Conservation (phyloP, 2,329 filamentous ascomycete genomes). For the Ceratocystis colombiana region DNA sequence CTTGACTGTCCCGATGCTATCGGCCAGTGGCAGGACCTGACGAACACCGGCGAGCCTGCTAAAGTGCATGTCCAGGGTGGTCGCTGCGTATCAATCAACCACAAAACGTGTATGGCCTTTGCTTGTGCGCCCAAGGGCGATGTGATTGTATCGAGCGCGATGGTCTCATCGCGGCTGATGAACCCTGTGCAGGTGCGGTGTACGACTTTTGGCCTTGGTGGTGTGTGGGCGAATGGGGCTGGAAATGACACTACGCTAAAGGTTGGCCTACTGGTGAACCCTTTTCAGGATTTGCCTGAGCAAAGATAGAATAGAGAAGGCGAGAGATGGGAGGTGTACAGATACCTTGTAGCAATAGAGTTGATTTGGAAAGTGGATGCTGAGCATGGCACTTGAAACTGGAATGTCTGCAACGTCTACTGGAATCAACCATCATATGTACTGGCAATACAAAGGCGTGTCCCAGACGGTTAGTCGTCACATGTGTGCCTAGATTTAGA, state of each 20-base stretch:
- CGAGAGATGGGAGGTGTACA: not conserved
- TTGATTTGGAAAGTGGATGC: not conserved
- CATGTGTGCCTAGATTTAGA: too few species aligned
- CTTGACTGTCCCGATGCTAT: slow-evolving; percentile 23
- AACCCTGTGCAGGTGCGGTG: slow-evolving; percentile 23
- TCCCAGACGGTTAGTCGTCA: too few species aligned
- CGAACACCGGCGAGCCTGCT: not conserved
- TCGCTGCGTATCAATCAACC: slow-evolving; percentile 22
- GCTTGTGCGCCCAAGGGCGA: slow-evolving; percentile 23
- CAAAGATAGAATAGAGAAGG: not conserved
- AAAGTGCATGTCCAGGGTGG: slow-evolving; percentile 16
- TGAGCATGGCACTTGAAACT: not conserved
- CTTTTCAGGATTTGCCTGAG: slow-evolving; percentile 17
- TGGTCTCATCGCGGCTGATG: slow-evolving; percentile 22
- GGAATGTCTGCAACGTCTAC: not conserved
- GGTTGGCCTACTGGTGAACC: slow-evolving; percentile 20
- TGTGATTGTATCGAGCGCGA: slow-evolving; percentile 14
- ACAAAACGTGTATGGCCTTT: slow-evolving; percentile 23
- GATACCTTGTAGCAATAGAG: not conserved
- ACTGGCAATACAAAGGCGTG: too few species aligned
- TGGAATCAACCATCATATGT: too few species aligned
- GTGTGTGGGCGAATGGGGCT: slow-evolving; percentile 20
- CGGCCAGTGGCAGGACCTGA: slow-evolving; percentile 20
- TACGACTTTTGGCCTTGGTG: slow-evolving; percentile 14
- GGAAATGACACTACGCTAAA: slow-evolving; percentile 19